Conservation (phyloP, 495 filamentous ascomycete species). For the Talaromyces stipitatus region DNA sequence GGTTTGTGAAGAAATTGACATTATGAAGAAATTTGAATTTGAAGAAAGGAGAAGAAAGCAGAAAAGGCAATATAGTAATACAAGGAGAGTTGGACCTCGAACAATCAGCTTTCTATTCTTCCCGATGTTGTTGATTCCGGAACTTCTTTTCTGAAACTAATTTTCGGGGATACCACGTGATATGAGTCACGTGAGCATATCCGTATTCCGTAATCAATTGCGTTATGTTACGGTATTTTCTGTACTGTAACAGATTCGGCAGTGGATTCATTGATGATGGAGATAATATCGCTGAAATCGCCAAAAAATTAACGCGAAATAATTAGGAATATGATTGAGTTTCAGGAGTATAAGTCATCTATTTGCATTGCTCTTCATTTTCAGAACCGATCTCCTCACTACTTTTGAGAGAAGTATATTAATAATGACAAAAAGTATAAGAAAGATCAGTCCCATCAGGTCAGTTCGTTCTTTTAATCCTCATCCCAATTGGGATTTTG, state of each 20-base stretch:
- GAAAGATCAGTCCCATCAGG: background rate
- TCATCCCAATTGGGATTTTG: slow-evolving; percentile 98
- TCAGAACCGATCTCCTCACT: background rate
- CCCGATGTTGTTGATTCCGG: slow-evolving; percentile 9
- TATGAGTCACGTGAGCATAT: background rate
- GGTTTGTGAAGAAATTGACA: slow-evolving; percentile 36
- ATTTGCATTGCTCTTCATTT: background rate
- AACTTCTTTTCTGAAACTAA: slow-evolving; percentile 16
- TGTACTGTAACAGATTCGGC: too few relatives aligned
- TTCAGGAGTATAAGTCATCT: background rate
- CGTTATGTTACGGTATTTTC: background rate
- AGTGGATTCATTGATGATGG: too few relatives aligned
- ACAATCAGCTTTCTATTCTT: background rate
- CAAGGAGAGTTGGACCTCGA: background rate
- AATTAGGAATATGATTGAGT: too few relatives aligned
- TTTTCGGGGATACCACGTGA: slow-evolving; percentile 2
- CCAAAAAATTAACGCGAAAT: too few relatives aligned
- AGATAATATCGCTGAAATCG: too few relatives aligned
- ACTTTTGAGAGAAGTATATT: slow-evolving; percentile 2
- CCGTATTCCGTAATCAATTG: background rate
- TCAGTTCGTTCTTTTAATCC: slow-evolving; percentile 47
- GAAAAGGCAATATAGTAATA: slow-evolving; percentile 5
- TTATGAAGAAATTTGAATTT: slow-evolving; percentile 16
- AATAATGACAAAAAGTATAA: background rate
- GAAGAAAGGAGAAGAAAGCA: slow-evolving; percentile 8